Base-by-base conservation (phyloP, 2,329 filamentous ascomycete species). In the Rosellinia necatrix region DNA sequence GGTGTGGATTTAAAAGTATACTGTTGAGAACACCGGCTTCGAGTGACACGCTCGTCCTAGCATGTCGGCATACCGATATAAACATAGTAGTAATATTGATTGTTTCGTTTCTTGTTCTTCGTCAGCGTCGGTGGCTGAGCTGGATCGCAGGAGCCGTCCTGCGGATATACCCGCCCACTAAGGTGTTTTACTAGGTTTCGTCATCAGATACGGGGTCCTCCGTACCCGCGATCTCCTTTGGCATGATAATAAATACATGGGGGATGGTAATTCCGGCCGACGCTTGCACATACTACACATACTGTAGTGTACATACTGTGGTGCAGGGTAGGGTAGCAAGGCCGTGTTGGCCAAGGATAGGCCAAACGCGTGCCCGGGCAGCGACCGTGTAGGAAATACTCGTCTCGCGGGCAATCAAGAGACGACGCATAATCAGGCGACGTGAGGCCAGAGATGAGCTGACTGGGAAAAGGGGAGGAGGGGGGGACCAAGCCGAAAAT, bases 381-480 rank as follows among this genome's bases (percentile, higher is more conserved):
- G 43, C 9, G 47, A 41, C 47, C 37, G 52, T 59, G 52, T 52
- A n/a, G 51, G 37, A 27, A 56, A 37, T 29, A 41, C 32, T 19
- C n/a, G 30, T 51, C 19, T 17, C 38, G 46, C 9, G 29, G 35
- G 34, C 25, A 52, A 41, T 27, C 21, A 13, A 27, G 25, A 34
- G 43, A 43, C 48, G 42, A 29, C 42, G 46, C 47, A 58, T 34
- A 53, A 56, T 61, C 56, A 59, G 59, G 49, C 49, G 59, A 61
- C 46, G 38, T 56, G 48, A 59, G 56, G 52, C 59, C 59, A 59
- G 47, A 58, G 42, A 59, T 58, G 58, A 61, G 59, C 59, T 61
- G 59, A 61, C 52, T 13, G 27, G 24, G 15, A 34, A 49, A 53
- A 25, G 34, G 46, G 46, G 56, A 49, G 53, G 25, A 25, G 15